These are phyloP conservation scores for Esteya vermicola DNA, from an alignment of 2,329 filamentous ascomycete species.

Conservation along the genomic window DNA sequence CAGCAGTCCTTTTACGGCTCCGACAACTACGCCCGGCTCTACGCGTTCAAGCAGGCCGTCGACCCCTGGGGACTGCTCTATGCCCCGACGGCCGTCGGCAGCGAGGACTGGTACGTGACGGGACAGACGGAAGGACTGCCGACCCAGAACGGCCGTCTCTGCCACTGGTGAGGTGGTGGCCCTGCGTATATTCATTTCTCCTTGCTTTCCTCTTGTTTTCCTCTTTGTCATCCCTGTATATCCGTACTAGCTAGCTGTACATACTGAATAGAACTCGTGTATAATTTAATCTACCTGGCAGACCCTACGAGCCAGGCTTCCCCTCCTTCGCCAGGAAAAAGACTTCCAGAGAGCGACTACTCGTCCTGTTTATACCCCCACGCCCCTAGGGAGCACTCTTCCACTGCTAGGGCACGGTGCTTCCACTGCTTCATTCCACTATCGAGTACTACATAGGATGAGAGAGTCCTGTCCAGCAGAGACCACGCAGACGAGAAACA, in stretches of 20 bases:
- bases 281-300: no score
- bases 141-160: slow-evolving; percentile 11
- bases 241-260: neutral
- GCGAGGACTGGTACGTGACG: slow-evolving; percentile 13
- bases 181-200: neutral
- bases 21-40: slow-evolving; percentile 16
- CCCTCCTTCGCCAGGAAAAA: no score
- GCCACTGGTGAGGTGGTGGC: slow-evolving; percentile 1
- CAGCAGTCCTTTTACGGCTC: slow-evolving; percentile 20
- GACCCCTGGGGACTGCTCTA: slow-evolving; percentile 20
- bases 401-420: no score
- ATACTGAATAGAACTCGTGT: neutral
- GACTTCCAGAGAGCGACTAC: no score
- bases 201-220: no score
- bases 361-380: no score
- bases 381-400: no score
- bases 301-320: no score
- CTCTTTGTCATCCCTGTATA: neutral
- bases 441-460: no score
- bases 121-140: slow-evolving; percentile 10
- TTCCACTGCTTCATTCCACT: no score
- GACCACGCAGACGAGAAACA: no score
- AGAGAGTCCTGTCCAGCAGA: no score
- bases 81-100: slow-evolving; percentile 12
- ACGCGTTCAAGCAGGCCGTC: slow-evolving; percentile 17